Percentiles rank a stretch among this genome's conserved stretches.
Conservation (phyloP, 2,329 filamentous ascomycete species). For the Epichloe elymi region DNA sequence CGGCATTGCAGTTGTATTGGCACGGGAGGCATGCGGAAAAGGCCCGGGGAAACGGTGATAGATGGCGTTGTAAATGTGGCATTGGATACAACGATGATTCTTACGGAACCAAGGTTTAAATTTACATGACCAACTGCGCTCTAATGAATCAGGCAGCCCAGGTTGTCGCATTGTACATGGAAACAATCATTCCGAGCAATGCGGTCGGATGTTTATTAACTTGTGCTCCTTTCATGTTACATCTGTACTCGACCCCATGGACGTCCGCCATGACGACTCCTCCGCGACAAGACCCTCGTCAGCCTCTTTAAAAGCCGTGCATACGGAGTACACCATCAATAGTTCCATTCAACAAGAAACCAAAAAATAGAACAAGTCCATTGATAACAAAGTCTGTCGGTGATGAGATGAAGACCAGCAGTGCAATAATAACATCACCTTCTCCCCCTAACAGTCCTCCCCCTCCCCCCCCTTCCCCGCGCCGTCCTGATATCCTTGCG, state of each 20-base stretch:
- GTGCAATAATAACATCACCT: not conserved
- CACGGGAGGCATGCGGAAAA: not conserved
- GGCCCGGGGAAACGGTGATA: not conserved
- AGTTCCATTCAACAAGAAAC: too few species aligned
- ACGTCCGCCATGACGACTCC: not conserved
- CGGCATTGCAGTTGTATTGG: not conserved
- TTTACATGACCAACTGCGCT: not conserved
- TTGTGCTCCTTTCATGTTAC: too few species aligned
- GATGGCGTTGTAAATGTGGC: not conserved
- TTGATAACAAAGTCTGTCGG: too few species aligned
- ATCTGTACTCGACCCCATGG: not conserved
- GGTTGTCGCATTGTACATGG: not conserved
- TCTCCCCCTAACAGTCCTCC: slow-evolving; percentile 10
- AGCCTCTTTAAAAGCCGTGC: too few species aligned
- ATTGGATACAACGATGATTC: not conserved
- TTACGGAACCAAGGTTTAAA: not conserved
- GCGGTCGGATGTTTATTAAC: too few species aligned
- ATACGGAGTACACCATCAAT: too few species aligned
- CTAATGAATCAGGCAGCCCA: not conserved
- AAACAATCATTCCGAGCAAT: too few species aligned
- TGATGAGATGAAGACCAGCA: too few species aligned
- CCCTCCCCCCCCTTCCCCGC: slow-evolving; percentile 16
- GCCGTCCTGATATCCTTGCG: slow-evolving; percentile 24
- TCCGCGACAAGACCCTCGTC: too few species aligned
- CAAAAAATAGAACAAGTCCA: too few species aligned